Evolutionary conservation across 257 asterid species (phyloP).

Genomic region (Linderniella brevidens): DNA sequence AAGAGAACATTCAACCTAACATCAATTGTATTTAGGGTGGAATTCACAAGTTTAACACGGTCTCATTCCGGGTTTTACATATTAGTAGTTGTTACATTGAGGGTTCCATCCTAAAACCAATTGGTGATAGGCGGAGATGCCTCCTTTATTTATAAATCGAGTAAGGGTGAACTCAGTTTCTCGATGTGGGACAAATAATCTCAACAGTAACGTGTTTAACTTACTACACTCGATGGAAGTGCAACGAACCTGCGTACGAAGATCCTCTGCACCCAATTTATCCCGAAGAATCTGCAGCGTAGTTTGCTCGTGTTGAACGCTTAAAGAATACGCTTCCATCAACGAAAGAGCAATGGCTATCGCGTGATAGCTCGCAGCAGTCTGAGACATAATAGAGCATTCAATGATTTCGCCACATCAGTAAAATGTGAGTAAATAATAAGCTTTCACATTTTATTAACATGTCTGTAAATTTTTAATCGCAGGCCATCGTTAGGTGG

Average conservation of each 20-base stretch:
- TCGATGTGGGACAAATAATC: background rate
- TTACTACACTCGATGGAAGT: background rate
- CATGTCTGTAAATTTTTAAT: background rate
- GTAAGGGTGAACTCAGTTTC: background rate
- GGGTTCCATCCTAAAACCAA: no score
- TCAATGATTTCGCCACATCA: conserved; percentile 2
- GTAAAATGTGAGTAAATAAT: background rate
- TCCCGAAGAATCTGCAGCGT: conserved; percentile 92
- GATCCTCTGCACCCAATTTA: conserved; percentile 91
- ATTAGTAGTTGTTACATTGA: no score
- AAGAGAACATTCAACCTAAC: no score
- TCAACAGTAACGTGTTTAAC: background rate
- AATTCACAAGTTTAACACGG: no score
- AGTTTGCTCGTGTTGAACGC: conserved; percentile 97
- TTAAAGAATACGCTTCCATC: conserved; percentile 97
- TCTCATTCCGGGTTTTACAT: no score
- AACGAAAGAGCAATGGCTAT: conserved; percentile 97
- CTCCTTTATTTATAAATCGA: no score
- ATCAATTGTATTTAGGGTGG: no score
- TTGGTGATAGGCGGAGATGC: no score
- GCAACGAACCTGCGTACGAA: conserved; percentile 78
- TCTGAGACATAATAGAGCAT: conserved; percentile 38
- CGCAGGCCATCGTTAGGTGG: conserved; percentile 10
- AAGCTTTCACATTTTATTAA: background rate
- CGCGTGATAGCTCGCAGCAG: conserved; percentile 99